Evolutionary conservation across 2,329 filamentous ascomycete genomes (phyloP).

Genomic region (Clarireedia homoeocarpa): DNA sequence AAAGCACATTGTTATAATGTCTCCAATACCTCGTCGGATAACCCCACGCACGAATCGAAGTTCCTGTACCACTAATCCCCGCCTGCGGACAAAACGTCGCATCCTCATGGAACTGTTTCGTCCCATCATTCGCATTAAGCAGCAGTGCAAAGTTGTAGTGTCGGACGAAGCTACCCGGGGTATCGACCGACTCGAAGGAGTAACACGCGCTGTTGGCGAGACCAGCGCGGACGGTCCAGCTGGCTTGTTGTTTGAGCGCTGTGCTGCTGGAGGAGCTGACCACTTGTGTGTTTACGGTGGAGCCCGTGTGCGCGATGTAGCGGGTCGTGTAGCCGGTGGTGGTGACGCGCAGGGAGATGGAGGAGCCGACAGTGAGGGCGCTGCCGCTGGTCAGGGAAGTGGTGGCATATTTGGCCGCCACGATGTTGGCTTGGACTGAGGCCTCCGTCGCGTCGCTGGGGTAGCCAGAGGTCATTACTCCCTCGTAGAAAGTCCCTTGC

Average conservation of each 20-base stretch:
- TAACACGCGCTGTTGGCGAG: slow-evolving; percentile 49
- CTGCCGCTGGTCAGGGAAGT: slow-evolving; percentile 40
- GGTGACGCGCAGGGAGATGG: slow-evolving; percentile 47
- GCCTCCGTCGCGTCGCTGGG: slow-evolving; percentile 51
- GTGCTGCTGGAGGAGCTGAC: slow-evolving; percentile 43
- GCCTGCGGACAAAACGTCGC: slow-evolving; percentile 53
- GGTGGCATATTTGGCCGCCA: slow-evolving; percentile 45
- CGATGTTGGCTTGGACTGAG: slow-evolving; percentile 51
- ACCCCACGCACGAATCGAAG: slow-evolving; percentile 47
- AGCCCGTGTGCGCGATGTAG: slow-evolving; percentile 46
- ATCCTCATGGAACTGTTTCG: slow-evolving; percentile 51
- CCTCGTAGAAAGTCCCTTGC: slow-evolving; percentile 59
- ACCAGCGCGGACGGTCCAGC: slow-evolving; percentile 46
- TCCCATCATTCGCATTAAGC: slow-evolving; percentile 43
- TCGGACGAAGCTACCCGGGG: slow-evolving; percentile 49
- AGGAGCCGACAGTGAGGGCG: slow-evolving; percentile 39
- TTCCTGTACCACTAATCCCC: slow-evolving; percentile 43
- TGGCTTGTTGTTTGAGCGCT: slow-evolving; percentile 43
- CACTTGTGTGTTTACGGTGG: slow-evolving; percentile 46
- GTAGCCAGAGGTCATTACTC: slow-evolving; percentile 55
- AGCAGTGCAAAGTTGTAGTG: slow-evolving; percentile 46
- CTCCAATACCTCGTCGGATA: slow-evolving; percentile 53
- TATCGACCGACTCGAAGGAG: slow-evolving; percentile 54
- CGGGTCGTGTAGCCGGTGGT: slow-evolving; percentile 45
- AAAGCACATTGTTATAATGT: slow-evolving; percentile 41